phyloP scores from a whole-genome alignment of 192 early-diverging fungal genomes.

The Umbelopsis isabellina region DNA sequence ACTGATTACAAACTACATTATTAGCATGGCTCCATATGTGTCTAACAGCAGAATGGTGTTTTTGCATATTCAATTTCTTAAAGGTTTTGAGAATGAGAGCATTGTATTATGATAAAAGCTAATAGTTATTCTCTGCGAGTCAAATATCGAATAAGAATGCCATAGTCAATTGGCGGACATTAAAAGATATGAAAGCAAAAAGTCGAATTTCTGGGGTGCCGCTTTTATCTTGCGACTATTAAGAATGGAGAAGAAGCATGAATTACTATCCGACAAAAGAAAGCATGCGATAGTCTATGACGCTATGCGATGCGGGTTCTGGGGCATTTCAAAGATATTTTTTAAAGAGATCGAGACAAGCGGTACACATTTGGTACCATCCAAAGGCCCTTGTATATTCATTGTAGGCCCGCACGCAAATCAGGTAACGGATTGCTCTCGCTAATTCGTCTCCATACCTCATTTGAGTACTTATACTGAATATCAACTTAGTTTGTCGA shows the following conservation, averaged over 20 bases:
- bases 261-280: background rate
- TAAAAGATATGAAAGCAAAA: too few relatives aligned
- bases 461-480: background rate
- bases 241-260: background rate
- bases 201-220: background rate
- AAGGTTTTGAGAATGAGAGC: too few relatives aligned
- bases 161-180: too few relatives aligned
- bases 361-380: slow-evolving; percentile 81
- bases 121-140: too few relatives aligned
- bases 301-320: background rate
- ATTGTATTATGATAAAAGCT: too few relatives aligned
- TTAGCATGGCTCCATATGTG: too few relatives aligned
- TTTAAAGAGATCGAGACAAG: slow-evolving; percentile 88
- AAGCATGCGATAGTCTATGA: slow-evolving; percentile 16
- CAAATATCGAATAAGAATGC: too few relatives aligned
- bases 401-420: slow-evolving; percentile 81
- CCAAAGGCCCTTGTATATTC: slow-evolving; percentile 90
- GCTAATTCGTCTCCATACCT: background rate
- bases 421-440: slow-evolving; percentile 50
- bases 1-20: too few relatives aligned
- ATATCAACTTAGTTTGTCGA: slow-evolving; percentile 28
- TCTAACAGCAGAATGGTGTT: too few relatives aligned
- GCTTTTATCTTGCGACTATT: background rate
- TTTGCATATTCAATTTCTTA: too few relatives aligned
- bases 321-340: slow-evolving; percentile 66